Conservation (phyloP, 225 moss, liverwort and hornwort species). For the Pleurozium schreberi region DNA sequence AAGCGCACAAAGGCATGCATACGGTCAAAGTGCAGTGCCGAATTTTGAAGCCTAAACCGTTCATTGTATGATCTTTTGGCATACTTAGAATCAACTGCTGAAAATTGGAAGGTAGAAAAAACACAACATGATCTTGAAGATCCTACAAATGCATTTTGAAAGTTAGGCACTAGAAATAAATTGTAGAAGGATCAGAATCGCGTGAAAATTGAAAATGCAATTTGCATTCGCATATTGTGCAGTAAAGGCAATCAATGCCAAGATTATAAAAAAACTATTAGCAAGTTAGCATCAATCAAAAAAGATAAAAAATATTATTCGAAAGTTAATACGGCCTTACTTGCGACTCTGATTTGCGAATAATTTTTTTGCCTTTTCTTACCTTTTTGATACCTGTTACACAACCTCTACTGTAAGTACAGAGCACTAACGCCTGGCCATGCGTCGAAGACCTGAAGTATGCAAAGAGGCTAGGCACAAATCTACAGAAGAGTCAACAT, state of each 20-base stretch:
- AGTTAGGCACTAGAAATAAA: neutral
- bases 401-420: neutral
- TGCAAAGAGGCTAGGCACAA: neutral
- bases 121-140: neutral
- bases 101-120: neutral
- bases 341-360: neutral
- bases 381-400: neutral
- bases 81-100: neutral
- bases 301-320: neutral
- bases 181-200: neutral
- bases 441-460: neutral
- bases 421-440: neutral
- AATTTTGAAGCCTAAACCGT: neutral
- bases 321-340: neutral
- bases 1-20: neutral
- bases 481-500: neutral
- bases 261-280: neutral
- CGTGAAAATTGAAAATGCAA: neutral
- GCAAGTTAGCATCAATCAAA: neutral
- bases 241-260: neutral
- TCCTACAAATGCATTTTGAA: neutral
- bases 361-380: neutral
- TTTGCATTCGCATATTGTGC: neutral
- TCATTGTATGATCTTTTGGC: no score
- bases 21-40: neutral